Evolutionary conservation across 1,284 basidiomycete species (phyloP), one percentile per base, ranked within the genome.

Genomic region (Cryptococcus hybrid): DNA sequence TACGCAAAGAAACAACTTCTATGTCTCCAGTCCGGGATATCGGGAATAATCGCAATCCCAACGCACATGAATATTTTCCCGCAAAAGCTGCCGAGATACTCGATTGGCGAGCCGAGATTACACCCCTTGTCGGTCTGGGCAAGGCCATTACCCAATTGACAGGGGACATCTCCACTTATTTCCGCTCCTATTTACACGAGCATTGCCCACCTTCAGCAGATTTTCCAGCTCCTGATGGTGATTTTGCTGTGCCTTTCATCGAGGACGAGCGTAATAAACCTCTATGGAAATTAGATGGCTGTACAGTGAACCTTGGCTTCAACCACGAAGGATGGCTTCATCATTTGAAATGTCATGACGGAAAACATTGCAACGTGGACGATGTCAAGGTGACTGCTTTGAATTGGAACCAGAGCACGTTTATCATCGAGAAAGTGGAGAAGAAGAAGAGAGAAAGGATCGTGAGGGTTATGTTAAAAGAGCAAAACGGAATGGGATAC

Each of bases 311-410:
- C 52, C 59, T 78, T 24, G 75, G 64, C 3, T 74, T 76, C 51
- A 59, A 71, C 51, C 68, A 76, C 48, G 60, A 66, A 3, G 74
- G 71, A 3, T 72, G 59, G 51, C 46, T 78, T 12, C 68, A 73
- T 53, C 71, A 76, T 57, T 38, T 78, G 52, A 77, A 76, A 57
- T 77, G 75, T 57, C 61, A 68, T 49, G 68, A 73, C 58, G 71
- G 68, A 11, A 62, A 64, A 52, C 60, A 65, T 47, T 74, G 74
- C 52, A 47, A 47, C 3, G 67, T 67, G 7, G 67, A 75, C 51
- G 62, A 59, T 13, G 55, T 61, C 3, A 68, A 69, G 52, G 68
- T 74, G 5, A 53, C 54, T 12, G 63, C 66, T 49, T 66, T 68
- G 57, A 74, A 74, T 52, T 74, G 73, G 74, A 71, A 73, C 58